phyloP scores from a whole-genome alignment of 2,329 filamentous ascomycete genomes.

The Neopestalotiopsis sp. region DNA sequence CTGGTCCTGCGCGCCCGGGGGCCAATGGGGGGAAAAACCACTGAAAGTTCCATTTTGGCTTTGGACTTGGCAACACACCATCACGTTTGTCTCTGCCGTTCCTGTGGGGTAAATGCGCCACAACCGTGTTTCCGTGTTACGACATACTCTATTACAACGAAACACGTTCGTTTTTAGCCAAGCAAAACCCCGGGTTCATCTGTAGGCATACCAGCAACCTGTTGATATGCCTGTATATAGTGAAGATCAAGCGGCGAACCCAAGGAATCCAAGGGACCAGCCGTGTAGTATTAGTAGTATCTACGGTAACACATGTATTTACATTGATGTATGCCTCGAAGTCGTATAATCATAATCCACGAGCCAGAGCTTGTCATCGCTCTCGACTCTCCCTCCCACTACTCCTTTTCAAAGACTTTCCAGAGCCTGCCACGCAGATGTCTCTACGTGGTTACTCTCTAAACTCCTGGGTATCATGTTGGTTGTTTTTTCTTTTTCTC shows the following conservation, averaged over 20 bases:
- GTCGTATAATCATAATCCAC: conserved; percentile 29
- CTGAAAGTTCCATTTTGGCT: not conserved
- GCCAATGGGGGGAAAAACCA: conserved; percentile 1
- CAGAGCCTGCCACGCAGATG: not conserved
- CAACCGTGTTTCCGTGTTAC: not conserved
- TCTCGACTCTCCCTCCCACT: not conserved
- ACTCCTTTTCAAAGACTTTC: conserved; percentile 11
- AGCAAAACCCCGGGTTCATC: not conserved
- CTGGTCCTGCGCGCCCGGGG: not conserved
- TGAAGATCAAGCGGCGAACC: not conserved
- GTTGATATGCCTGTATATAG: not conserved
- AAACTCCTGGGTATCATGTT: conserved; percentile 22
- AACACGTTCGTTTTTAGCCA: no score
- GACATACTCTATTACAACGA: no score
- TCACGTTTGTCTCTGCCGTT: not conserved
- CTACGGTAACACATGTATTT: conserved; percentile 23
- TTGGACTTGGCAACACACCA: conserved; percentile 4
- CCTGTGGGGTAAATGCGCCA: conserved; percentile 10
- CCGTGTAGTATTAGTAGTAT: conserved; percentile 10
- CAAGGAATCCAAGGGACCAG: not conserved
- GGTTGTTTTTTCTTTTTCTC: not conserved
- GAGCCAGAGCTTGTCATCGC: conserved; percentile 17
- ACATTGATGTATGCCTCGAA: conserved; percentile 24
- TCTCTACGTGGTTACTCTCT: not conserved
- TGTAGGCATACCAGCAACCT: not conserved